Evolutionary conservation across 257 asterid genomes (phyloP).

Genomic region (Solanum megistacrolobum): DNA sequence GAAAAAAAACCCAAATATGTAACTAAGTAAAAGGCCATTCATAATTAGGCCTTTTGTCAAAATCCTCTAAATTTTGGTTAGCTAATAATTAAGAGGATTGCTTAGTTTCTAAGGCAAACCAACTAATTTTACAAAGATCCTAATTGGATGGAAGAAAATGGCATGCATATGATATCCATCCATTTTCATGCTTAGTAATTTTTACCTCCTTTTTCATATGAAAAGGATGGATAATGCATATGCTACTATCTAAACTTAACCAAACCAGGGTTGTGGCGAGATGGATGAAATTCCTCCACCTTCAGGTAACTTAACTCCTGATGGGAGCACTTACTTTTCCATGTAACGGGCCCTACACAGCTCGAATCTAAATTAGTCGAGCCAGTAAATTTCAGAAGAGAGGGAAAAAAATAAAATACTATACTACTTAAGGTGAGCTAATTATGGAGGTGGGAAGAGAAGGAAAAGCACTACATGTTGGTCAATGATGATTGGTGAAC

Average conservation of each 20-base stretch:
- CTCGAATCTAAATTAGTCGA: neutral
- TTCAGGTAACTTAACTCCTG: neutral
- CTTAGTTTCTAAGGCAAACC: conserved; percentile 56
- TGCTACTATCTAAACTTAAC: neutral
- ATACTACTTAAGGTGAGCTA: neutral
- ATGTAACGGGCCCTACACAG: neutral
- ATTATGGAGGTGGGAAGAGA: neutral
- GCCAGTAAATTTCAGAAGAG: neutral
- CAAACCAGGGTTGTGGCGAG: neutral
- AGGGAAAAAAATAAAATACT: neutral
- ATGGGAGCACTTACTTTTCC: neutral
- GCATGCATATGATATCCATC: conserved; percentile 12
- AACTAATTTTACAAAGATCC: conserved; percentile 24
- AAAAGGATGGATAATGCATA: conserved; percentile 27
- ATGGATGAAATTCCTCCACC: neutral
- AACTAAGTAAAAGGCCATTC: conserved; percentile 1
- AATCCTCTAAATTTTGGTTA: neutral
- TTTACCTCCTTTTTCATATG: conserved; percentile 4
- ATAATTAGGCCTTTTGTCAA: conserved; percentile 3
- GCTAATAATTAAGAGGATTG: neutral
- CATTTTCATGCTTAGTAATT: conserved; percentile 20
- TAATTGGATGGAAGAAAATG: neutral
- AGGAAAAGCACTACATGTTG: conserved; percentile 13
- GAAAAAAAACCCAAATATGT: neutral
- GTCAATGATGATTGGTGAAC: conserved; percentile 71